Base-by-base conservation (phyloP, 441 rosid genomes). In the Erysimum pusillum region DNA sequence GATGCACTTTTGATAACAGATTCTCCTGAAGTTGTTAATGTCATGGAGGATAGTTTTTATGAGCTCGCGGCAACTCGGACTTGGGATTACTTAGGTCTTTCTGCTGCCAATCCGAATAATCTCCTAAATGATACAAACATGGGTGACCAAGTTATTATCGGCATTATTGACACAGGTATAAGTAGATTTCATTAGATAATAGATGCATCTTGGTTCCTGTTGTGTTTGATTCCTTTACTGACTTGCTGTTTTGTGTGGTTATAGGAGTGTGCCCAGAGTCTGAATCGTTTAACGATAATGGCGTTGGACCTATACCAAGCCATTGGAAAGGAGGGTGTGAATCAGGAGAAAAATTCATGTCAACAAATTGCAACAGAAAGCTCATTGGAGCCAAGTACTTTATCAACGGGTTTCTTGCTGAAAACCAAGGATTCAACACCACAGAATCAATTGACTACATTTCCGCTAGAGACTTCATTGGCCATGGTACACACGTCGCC, bases 241-340 rank as follows among this genome's bases (percentile, higher is more conserved):
- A 18, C 28, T 17, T 17, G 14, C 14, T 3, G 9, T 57, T 11
- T 31, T 14, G 1, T 44, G 44, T 56, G 49, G 25, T n/a, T 60
- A 9, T 76, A 89, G 93, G 93, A 69, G 81, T 90, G 71, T 90
- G 92, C 92, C 93, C 93, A 0, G 95, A 90, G 69, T 90, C 92
- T 18, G 76, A 86, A 79, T 45, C 81, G 3, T 88, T 88, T 68
- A 76, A 61, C 7, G 93, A 91, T 45, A 73, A 79, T 73, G 91
- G 85, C 7, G 69, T 87, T 14, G 88, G 83, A 4, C 84, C 85
- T 0, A 75, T 86, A 52, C 91, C 94, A 1, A 52, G 83, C 2
- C 83, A 46, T 20, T 91, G 97, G 97, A 90, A 86, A 68, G 95
- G 95, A 48, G 48, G 63, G 1, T 91, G 95, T 62, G 17, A 82